Evolutionary conservation across 2,329 filamentous ascomycete species (phyloP).

Genomic region (Pseudomassariella vexata): DNA sequence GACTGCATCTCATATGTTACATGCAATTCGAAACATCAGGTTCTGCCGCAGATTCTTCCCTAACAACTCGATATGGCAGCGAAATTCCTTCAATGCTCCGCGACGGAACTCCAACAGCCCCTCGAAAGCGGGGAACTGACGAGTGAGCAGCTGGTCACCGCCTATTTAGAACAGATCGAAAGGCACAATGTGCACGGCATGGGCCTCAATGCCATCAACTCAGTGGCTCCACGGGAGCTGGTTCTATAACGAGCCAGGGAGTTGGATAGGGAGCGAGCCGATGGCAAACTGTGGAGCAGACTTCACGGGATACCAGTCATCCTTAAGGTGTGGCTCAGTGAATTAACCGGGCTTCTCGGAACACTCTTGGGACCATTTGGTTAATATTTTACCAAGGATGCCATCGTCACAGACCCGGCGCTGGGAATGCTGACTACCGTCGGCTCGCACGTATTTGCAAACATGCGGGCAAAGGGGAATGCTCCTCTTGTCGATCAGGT

Average conservation of each 20-base stretch:
- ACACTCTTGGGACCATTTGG: no score
- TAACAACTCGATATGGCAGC: no score
- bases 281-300: background rate
- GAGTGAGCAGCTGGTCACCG: constrained; percentile 1
- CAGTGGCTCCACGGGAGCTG: constrained; percentile 1
- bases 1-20: no score
- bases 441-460: constrained; percentile 10
- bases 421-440: constrained; percentile 14
- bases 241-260: background rate
- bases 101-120: background rate
- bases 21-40: no score
- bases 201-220: constrained; percentile 7
- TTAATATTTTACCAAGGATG: constrained; percentile 11
- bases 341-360: background rate
- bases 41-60: no score
- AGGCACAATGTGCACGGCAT: background rate
- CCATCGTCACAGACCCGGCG: constrained; percentile 9
- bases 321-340: constrained; percentile 4
- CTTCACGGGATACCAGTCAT: constrained; percentile 11
- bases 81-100: no score
- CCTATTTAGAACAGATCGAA: constrained; percentile 5
- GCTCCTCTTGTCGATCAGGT: constrained; percentile 1
- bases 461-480: constrained; percentile 5
- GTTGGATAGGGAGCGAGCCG: constrained; percentile 3
- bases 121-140: constrained; percentile 1